Evolutionary conservation across 1,284 basidiomycete species (phyloP).

Genomic region (Irpex rosettiformis): DNA sequence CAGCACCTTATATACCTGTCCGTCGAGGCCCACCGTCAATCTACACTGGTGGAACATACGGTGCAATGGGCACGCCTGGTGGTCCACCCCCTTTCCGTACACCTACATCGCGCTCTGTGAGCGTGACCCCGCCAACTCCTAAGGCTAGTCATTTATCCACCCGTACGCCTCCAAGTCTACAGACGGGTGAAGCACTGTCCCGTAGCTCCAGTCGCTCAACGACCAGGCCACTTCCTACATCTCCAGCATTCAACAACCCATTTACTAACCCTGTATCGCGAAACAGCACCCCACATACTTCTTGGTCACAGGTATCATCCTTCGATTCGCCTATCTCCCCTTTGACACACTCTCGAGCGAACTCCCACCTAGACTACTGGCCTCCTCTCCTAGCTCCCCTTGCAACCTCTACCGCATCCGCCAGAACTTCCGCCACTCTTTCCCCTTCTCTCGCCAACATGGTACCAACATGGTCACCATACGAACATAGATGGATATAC

Average conservation of each 20-base stretch:
- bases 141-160: background rate
- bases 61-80: background rate
- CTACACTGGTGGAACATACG: background rate
- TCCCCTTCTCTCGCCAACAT: background rate
- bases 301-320: conserved; percentile 13
- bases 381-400: background rate
- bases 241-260: conserved; percentile 18
- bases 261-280: conserved; percentile 21
- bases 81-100: background rate
- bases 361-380: background rate
- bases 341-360: background rate
- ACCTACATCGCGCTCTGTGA: background rate
- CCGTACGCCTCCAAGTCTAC: background rate
- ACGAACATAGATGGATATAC: conserved; percentile 1
- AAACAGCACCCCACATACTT: conserved; percentile 19
- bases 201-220: background rate
- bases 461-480: background rate
- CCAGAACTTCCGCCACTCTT: background rate
- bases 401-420: background rate
- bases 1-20: background rate
- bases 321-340: conserved; percentile 6
- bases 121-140: background rate
- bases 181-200: background rate
- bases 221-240: conserved; percentile 9
- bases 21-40: background rate